Evolutionary conservation across 768 basidiomycete species (phyloP).

Genomic region (Panellus pusillus): DNA sequence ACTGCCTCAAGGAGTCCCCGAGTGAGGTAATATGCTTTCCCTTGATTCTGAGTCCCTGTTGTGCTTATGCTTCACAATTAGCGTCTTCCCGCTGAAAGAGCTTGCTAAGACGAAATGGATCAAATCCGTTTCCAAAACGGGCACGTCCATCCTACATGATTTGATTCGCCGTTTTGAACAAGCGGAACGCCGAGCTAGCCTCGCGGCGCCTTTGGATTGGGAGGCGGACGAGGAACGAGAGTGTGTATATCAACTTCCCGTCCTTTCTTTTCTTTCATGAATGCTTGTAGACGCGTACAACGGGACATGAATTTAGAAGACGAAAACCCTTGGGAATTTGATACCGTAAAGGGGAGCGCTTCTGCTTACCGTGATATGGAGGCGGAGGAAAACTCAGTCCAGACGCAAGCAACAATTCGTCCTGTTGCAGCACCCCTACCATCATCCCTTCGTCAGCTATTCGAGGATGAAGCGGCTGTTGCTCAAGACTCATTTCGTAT

Average conservation of each 20-base stretch:
- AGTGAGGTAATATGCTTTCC: constrained; percentile 54
- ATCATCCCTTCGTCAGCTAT: constrained; percentile 75
- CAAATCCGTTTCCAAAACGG: constrained; percentile 65
- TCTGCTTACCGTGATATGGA: constrained; percentile 5
- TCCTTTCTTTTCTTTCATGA: not conserved
- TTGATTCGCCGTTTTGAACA: constrained; percentile 76
- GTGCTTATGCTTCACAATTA: constrained; percentile 31
- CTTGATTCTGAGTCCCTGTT: not conserved
- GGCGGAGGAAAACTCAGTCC: not conserved
- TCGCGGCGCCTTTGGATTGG: constrained; percentile 72
- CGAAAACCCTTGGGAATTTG: constrained; percentile 70
- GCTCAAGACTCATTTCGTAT: constrained; percentile 44
- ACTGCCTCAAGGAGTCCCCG: constrained; percentile 81
- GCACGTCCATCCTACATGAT: constrained; percentile 73
- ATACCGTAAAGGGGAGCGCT: constrained; percentile 55
- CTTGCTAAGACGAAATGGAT: constrained; percentile 90
- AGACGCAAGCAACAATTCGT: constrained; percentile 24
- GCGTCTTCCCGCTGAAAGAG: constrained; percentile 90
- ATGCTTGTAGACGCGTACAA: constrained; percentile 19
- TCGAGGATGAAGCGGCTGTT: constrained; percentile 55
- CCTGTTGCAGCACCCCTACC: constrained; percentile 47
- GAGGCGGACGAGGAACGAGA: constrained; percentile 66
- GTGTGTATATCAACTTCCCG: constrained; percentile 30
- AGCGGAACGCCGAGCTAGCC: constrained; percentile 74
- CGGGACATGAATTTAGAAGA: constrained; percentile 30